Evolutionary conservation across 441 rosid species (phyloP).

Genomic region (Erodium moschatum): DNA sequence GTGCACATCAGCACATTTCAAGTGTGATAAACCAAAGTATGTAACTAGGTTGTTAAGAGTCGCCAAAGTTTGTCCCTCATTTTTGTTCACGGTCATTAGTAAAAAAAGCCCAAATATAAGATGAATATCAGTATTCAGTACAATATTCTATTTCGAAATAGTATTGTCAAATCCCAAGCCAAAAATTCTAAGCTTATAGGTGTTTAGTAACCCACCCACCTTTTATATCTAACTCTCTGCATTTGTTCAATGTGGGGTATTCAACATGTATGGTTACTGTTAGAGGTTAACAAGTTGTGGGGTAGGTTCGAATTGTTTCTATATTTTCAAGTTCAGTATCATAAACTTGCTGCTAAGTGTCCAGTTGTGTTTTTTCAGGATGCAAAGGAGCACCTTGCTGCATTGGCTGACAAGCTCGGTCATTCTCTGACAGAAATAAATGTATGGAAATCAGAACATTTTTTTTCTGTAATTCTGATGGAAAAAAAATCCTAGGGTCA

Average conservation of each 20-base stretch:
- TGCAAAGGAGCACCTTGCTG: conserved; percentile 92
- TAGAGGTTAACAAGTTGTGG: neutral
- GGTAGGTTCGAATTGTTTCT: neutral
- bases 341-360: conserved; percentile 19
- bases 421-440: conserved; percentile 75
- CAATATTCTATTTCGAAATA: neutral
- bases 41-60: neutral
- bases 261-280: neutral
- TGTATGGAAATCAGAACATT: conserved; percentile 37
- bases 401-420: conserved; percentile 89
- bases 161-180: neutral
- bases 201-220: neutral
- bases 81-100: neutral
- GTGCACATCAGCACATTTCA: neutral
- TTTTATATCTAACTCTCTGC: neutral
- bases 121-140: neutral
- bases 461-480: conserved; percentile 21
- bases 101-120: neutral
- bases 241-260: neutral
- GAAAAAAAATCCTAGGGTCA: conserved; percentile 3
- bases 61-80: neutral
- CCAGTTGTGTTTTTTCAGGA: conserved; percentile 45
- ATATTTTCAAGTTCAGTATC: neutral
- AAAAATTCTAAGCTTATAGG: neutral
- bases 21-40: neutral